Percentiles rank a stretch among this genome's conserved stretches.
Evolutionary conservation across 352 stramenopile genomes (phyloP).

Genomic region (Blastocystis hominis): DNA sequence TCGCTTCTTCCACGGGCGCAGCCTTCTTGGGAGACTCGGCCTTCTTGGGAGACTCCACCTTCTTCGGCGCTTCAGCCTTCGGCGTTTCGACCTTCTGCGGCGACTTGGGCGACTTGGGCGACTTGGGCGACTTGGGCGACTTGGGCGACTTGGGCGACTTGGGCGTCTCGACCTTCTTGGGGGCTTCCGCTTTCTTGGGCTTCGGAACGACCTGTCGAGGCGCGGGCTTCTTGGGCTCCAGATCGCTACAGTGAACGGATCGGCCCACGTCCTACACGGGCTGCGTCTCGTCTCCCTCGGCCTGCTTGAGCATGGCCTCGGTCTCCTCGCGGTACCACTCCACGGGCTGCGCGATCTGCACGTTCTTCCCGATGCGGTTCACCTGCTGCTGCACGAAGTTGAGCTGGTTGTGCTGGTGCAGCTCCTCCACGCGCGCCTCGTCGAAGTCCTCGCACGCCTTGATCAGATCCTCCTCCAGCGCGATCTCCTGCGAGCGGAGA

Average conservation of each 20-base stretch:
- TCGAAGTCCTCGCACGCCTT: constrained; percentile 56
- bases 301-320: constrained; percentile 9
- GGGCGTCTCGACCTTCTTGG: background rate
- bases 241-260: background rate
- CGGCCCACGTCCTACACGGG: background rate
- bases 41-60: background rate
- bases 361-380: constrained; percentile 53
- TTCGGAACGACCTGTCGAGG: background rate
- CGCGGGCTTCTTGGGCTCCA: background rate
- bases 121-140: background rate
- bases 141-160: background rate
- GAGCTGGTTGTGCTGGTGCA: constrained; percentile 31
- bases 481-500: constrained; percentile 23
- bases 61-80: background rate
- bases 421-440: constrained; percentile 23
- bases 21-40: background rate
- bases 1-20: background rate
- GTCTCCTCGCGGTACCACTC: constrained; percentile 23
- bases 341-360: background rate
- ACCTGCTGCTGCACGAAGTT: constrained; percentile 58
- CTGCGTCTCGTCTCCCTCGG: constrained; percentile 5
- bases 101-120: background rate
- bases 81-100: background rate
- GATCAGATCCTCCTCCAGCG: constrained; percentile 54
- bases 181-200: background rate